Evolutionary conservation across 805 yeast species (phyloP).

Genomic region (Pichia phayaonensis): DNA sequence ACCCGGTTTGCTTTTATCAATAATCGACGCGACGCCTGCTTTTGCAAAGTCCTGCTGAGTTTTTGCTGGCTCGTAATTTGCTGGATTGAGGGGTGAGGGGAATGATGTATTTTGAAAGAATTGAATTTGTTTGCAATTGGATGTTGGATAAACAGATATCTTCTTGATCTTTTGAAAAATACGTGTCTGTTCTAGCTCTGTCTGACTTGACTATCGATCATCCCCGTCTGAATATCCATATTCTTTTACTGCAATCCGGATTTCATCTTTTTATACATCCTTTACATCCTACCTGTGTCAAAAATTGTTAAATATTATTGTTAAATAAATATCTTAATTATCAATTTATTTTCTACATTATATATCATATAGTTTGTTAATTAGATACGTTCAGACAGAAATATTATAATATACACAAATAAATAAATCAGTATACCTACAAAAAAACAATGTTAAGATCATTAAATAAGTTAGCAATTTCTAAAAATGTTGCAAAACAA

Average conservation of each 20-base stretch:
- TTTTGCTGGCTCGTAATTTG: neutral
- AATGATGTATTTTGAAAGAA: neutral
- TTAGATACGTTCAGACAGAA: neutral
- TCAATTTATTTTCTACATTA: neutral
- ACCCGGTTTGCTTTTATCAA: neutral
- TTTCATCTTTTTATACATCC: neutral
- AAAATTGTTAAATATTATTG: neutral
- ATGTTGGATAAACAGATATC: neutral
- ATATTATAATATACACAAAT: neutral
- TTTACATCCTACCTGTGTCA: neutral
- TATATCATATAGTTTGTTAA: neutral
- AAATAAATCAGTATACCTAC: neutral
- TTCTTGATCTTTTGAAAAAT: neutral
- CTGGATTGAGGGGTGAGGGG: neutral
- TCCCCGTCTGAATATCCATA: neutral
- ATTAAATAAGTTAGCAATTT: conserved; percentile 8
- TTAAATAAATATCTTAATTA: neutral
- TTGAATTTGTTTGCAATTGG: neutral
- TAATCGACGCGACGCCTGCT: neutral
- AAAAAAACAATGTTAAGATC: conserved; percentile 13
- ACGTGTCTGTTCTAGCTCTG: neutral
- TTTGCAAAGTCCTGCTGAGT: neutral
- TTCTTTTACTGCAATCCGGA: neutral
- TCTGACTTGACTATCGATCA: neutral
- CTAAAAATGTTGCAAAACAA: conserved; percentile 8